phyloP scores from a whole-genome alignment of 208 protist genomes.

The Trypanosoma brucei region DNA sequence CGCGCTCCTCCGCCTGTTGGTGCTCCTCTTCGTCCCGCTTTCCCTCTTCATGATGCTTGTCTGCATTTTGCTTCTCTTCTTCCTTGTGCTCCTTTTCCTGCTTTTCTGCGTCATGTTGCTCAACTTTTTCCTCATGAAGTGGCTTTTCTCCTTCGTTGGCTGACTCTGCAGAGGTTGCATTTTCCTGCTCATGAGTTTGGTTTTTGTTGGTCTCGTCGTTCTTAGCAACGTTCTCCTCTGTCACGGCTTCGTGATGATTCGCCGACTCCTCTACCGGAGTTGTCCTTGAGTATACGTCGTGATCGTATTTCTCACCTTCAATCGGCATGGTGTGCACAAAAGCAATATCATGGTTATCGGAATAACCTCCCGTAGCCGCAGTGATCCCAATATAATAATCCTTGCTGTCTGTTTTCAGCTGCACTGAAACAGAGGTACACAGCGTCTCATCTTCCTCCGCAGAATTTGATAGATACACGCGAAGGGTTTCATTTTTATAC shows the following conservation, averaged over 20 bases:
- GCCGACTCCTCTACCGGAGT: conserved; percentile 5
- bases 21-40: not conserved
- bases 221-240: not conserved
- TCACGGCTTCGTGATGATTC: not conserved
- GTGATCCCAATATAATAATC: conserved; percentile 67
- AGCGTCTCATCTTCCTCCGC: conserved; percentile 37
- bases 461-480: conserved; percentile 41
- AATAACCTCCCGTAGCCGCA: conserved; percentile 53
- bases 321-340: conserved; percentile 68
- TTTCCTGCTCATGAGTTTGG: not conserved
- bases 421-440: conserved; percentile 40
- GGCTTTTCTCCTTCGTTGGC: conserved; percentile 14
- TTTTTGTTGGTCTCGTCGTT: conserved; percentile 1
- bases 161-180: conserved; percentile 4
- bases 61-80: conserved; percentile 22
- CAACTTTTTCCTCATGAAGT: not conserved
- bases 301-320: conserved; percentile 38
- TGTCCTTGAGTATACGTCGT: conserved; percentile 37
- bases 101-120: conserved; percentile 5
- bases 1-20: not conserved
- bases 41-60: conserved; percentile 20
- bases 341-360: conserved; percentile 67
- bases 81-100: not conserved
- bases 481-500: conserved; percentile 36
- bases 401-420: conserved; percentile 23